phyloP scores from a whole-genome alignment of 306 rosid species.

The Citrullus mucosospermus region DNA sequence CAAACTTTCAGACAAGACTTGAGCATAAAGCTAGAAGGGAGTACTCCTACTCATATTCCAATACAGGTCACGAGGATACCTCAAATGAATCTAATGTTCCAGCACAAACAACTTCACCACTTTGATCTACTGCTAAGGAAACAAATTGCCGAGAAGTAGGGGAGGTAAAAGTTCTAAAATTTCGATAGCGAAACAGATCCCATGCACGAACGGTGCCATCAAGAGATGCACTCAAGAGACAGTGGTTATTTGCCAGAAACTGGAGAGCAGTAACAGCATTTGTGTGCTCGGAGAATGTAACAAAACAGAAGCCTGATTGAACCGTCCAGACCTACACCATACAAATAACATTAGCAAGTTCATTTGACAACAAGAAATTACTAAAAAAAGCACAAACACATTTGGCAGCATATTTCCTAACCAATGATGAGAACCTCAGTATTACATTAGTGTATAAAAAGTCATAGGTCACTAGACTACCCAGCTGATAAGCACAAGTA shows the following conservation, averaged over 20 bases:
- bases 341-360: constrained; percentile 11
- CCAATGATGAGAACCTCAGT: neutral
- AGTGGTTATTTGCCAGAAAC: constrained; percentile 61
- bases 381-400: neutral
- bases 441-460: neutral
- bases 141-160: constrained; percentile 77
- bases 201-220: constrained; percentile 97
- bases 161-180: constrained; percentile 65
- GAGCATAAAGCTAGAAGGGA: constrained; percentile 1
- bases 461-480: neutral
- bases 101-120: constrained; percentile 95
- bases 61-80: constrained; percentile 25
- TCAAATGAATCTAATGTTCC: constrained; percentile 91
- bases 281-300: constrained; percentile 79
- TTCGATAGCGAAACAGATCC: constrained; percentile 82
- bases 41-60: neutral
- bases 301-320: constrained; percentile 80
- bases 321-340: constrained; percentile 73
- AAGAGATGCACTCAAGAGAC: constrained; percentile 85
- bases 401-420: neutral
- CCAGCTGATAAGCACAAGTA: neutral
- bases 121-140: constrained; percentile 80
- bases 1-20: neutral
- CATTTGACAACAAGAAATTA: neutral
- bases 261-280: constrained; percentile 89